These are phyloP conservation scores for Adansonia gregorii DNA, from an alignment of 441 rosid species.

Conservation along the genomic window DNA sequence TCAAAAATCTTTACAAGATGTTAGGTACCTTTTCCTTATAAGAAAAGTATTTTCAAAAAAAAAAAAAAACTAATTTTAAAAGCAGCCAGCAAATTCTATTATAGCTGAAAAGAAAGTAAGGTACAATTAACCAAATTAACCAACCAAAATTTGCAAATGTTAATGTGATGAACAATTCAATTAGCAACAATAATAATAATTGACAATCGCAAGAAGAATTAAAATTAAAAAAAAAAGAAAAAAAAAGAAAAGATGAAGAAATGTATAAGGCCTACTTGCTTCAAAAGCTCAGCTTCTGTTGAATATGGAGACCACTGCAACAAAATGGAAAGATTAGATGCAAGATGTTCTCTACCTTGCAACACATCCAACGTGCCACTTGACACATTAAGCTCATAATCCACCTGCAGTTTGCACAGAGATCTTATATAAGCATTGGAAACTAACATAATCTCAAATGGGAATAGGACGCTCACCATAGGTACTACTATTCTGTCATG, in stretches of 20 bases:
- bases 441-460: slow-evolving; percentile 18
- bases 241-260: slow-evolving; percentile 5
- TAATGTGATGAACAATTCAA: background rate
- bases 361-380: slow-evolving; percentile 44
- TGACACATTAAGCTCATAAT: slow-evolving; percentile 60
- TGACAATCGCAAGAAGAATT: background rate
- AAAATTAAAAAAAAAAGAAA: background rate
- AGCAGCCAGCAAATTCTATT: background rate
- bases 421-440: slow-evolving; percentile 28
- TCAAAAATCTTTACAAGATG: background rate
- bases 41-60: background rate
- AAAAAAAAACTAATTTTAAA: background rate
- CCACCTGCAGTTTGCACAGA: slow-evolving; percentile 60
- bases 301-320: slow-evolving; percentile 91
- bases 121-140: slow-evolving; percentile 7
- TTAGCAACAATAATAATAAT: background rate
- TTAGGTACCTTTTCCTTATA: background rate
- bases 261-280: slow-evolving; percentile 58
- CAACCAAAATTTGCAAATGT: background rate
- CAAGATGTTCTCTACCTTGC: slow-evolving; percentile 56
- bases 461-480: slow-evolving; percentile 61
- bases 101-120: background rate
- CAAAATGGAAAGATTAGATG: slow-evolving; percentile 65
- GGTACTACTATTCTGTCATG: slow-evolving; percentile 91
- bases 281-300: slow-evolving; percentile 81